A percentile compares a stretch with the other conserved stretches of the same genome.
phyloP scores from a whole-genome alignment of 352 stramenopile species.

The Thraustochytrium sp. region DNA sequence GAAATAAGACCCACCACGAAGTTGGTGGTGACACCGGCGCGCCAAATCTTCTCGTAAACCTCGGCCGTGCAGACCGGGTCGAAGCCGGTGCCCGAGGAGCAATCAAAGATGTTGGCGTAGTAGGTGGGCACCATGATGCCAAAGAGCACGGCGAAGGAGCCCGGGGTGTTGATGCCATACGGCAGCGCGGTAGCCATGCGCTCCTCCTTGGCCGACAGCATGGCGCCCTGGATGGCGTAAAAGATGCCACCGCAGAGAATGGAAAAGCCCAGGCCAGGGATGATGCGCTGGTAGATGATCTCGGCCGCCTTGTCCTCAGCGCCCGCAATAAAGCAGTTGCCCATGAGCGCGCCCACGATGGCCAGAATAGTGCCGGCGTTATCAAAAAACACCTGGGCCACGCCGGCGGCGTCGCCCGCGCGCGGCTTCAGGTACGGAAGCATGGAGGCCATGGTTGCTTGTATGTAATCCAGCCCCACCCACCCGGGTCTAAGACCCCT shows the following conservation, averaged over 20 bases:
- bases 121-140: conserved; percentile 44
- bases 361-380: conserved; percentile 54
- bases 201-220: conserved; percentile 50
- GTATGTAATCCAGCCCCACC: not conserved
- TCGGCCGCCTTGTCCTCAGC: not conserved
- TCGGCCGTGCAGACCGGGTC: not conserved
- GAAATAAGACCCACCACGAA: conserved; percentile 55
- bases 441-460: not conserved
- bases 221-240: conserved; percentile 51
- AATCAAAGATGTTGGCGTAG: not conserved
- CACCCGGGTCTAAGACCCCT: not conserved
- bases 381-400: conserved; percentile 54
- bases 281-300: conserved; percentile 48
- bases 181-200: conserved; percentile 52
- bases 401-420: conserved; percentile 5
- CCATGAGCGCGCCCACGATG: conserved; percentile 30
- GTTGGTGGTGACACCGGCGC: conserved; percentile 51
- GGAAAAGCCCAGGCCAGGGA: conserved; percentile 50
- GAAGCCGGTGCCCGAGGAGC: not conserved
- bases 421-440: not conserved
- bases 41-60: conserved; percentile 41
- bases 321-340: not conserved
- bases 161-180: conserved; percentile 56
- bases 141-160: conserved; percentile 54
- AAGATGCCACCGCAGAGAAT: conserved; percentile 54